These are phyloP conservation scores for Chaetomiaceae sp. DNA, from an alignment of 2,329 filamentous ascomycete species.

Conservation along the genomic window DNA sequence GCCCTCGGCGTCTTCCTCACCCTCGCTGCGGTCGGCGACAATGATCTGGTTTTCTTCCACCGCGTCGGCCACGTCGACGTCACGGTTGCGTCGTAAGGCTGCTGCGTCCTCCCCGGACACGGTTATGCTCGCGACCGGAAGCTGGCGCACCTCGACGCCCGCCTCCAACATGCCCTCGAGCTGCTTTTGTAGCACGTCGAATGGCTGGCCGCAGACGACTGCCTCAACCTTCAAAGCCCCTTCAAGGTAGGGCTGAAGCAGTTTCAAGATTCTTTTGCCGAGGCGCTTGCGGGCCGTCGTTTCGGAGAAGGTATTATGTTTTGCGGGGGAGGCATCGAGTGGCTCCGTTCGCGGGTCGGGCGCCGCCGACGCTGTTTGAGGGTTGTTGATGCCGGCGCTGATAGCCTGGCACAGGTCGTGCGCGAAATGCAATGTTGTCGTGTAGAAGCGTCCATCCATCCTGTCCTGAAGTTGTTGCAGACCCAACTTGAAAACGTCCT, in stretches of 20 bases:
- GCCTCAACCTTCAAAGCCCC: conserved; percentile 72
- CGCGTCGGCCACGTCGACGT: conserved; percentile 49
- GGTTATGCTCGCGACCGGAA: conserved; percentile 25
- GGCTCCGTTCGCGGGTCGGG: conserved; percentile 28
- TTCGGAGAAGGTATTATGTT: conserved; percentile 53
- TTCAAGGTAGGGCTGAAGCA: conserved; percentile 71
- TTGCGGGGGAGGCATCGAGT: conserved; percentile 44
- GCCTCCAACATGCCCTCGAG: conserved; percentile 67
- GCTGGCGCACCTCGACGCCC: conserved; percentile 52
- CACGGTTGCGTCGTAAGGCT: conserved; percentile 37
- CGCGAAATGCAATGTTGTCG: conserved; percentile 51
- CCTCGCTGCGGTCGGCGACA: conserved; percentile 29
- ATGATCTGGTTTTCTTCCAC: conserved; percentile 42
- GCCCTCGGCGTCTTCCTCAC: conserved; percentile 31
- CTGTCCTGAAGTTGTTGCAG: conserved; percentile 45
- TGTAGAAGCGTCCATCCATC: conserved; percentile 52
- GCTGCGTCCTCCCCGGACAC: conserved; percentile 32
- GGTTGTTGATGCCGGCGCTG: conserved; percentile 43
- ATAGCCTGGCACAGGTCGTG: conserved; percentile 52
- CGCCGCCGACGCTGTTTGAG: conserved; percentile 27
- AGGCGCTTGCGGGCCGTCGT: conserved; percentile 75
- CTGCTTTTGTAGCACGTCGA: conserved; percentile 64
- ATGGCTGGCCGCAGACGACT: conserved; percentile 66
- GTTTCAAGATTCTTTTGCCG: conserved; percentile 84
- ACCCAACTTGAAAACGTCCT: conserved; percentile 50